Evolutionary conservation across 352 stramenopile genomes (phyloP).

Genomic region (Phytopythium delawarense): DNA sequence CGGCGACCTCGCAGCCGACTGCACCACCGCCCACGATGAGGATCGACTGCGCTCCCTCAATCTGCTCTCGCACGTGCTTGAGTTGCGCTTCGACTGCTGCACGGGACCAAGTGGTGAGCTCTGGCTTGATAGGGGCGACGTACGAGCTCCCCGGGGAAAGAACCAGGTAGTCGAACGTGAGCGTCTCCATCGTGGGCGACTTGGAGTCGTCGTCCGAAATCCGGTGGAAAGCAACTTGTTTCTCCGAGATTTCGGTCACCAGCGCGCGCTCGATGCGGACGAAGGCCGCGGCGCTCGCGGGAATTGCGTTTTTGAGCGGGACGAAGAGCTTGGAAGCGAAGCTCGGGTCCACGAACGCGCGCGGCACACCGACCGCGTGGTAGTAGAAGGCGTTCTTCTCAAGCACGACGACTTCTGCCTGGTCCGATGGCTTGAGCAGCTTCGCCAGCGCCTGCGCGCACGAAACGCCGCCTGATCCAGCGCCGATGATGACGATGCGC

Average conservation of each 20-base stretch:
- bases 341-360: conserved; percentile 27
- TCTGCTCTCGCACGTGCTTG: conserved; percentile 16
- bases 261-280: conserved; percentile 20
- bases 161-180: conserved; percentile 37
- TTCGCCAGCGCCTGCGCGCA: conserved; percentile 27
- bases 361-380: conserved; percentile 29
- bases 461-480: conserved; percentile 25
- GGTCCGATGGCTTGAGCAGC: conserved; percentile 15
- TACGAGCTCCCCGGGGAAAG: conserved; percentile 34
- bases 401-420: conserved; percentile 28
- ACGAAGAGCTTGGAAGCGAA: conserved; percentile 35
- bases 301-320: conserved; percentile 28
- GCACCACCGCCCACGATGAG: conserved; percentile 26
- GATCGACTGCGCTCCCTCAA: conserved; percentile 19
- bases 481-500: conserved; percentile 32
- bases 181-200: conserved; percentile 9
- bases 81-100: conserved; percentile 20
- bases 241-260: conserved; percentile 19
- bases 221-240: conserved; percentile 17
- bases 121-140: conserved; percentile 25
- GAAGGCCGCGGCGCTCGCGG: conserved; percentile 10
- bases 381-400: conserved; percentile 39
- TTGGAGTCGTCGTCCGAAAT: conserved; percentile 18
- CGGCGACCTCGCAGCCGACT: conserved; percentile 30
- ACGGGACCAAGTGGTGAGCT: conserved; percentile 12